phyloP scores from a whole-genome alignment of 805 yeast species.

The Candida broadrunensis region DNA sequence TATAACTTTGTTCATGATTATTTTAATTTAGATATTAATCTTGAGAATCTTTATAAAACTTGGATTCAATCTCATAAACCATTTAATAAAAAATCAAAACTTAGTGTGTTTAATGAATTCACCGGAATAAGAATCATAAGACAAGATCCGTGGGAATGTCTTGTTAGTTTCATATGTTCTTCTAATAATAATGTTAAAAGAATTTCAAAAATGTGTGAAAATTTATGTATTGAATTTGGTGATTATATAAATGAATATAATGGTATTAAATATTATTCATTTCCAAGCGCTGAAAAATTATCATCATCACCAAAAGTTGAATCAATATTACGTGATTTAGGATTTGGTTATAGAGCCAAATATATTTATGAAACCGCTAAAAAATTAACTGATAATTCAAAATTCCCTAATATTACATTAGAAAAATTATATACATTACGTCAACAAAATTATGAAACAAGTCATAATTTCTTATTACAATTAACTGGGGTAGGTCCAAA shows the following conservation, averaged over 20 bases:
- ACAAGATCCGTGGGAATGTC: conserved; percentile 97
- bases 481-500: conserved; percentile 94
- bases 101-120: conserved; percentile 36
- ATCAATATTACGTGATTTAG: conserved; percentile 42
- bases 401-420: conserved; percentile 30
- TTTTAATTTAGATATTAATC: conserved; percentile 60
- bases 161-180: conserved; percentile 87
- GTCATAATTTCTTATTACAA: conserved; percentile 57
- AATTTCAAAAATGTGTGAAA: conserved; percentile 89
- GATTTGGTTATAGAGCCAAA: conserved; percentile 91
- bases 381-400: conserved; percentile 41
- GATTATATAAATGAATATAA: conserved; percentile 48
- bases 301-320: conserved; percentile 34
- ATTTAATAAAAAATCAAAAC: conserved; percentile 34
- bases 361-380: conserved; percentile 78
- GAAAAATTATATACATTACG: conserved; percentile 44
- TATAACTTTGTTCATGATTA: conserved; percentile 57
- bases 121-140: conserved; percentile 80
- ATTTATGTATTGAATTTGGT: conserved; percentile 71
- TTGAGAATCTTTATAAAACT: conserved; percentile 49
- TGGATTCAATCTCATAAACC: conserved; percentile 60
- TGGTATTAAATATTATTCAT: conserved; percentile 60
- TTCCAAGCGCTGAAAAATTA: conserved; percentile 66
- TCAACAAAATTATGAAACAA: conserved; percentile 43
- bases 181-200: conserved; percentile 95